These are phyloP conservation scores for Salvia rosmarinus DNA, from an alignment of 257 asterid species.

Conservation along the genomic window DNA sequence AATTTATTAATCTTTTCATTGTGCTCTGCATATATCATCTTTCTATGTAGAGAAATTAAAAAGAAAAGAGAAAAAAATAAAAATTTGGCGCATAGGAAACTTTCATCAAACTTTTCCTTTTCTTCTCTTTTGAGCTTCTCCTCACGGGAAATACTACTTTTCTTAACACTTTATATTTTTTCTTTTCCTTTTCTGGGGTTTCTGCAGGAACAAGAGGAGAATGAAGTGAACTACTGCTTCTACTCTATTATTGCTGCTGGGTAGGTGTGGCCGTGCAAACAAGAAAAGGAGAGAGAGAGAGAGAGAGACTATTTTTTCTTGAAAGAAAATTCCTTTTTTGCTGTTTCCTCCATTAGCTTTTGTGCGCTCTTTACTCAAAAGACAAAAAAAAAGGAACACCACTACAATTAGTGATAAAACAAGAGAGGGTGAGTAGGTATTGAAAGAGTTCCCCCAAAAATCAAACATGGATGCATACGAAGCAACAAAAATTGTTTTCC, in stretches of 20 bases:
- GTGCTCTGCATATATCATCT: constrained; percentile 11
- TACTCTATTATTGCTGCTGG: constrained; percentile 30
- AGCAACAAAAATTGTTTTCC: constrained; percentile 77
- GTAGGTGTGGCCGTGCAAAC: constrained; percentile 38
- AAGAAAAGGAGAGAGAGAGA: constrained; percentile 31
- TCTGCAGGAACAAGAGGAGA: constrained; percentile 53
- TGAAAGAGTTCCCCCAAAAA: constrained; percentile 45
- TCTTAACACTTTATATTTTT: constrained; percentile 1
- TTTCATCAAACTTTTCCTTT: constrained; percentile 35
- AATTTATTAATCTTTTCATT: not conserved
- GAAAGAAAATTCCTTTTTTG: constrained; percentile 23
- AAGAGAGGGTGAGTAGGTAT: constrained; percentile 25
- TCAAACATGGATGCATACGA: constrained; percentile 69
- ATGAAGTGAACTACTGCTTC: constrained; percentile 41
- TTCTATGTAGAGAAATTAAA: constrained; percentile 45
- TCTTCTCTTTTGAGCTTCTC: constrained; percentile 1
- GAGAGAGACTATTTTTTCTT: constrained; percentile 3
- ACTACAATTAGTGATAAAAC: constrained; percentile 35
- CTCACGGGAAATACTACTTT: constrained; percentile 36
- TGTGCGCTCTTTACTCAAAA: constrained; percentile 38
- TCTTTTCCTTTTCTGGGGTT: constrained; percentile 37
- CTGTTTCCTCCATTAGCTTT: constrained; percentile 31
- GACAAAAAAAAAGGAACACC: constrained; percentile 9
- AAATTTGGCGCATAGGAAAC: constrained; percentile 33
- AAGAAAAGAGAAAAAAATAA: too few relatives aligned